Evolutionary conservation across 257 asterid species (phyloP), one percentile per base, ranked within the genome.

Genomic region (Nicotiana otophora): DNA sequence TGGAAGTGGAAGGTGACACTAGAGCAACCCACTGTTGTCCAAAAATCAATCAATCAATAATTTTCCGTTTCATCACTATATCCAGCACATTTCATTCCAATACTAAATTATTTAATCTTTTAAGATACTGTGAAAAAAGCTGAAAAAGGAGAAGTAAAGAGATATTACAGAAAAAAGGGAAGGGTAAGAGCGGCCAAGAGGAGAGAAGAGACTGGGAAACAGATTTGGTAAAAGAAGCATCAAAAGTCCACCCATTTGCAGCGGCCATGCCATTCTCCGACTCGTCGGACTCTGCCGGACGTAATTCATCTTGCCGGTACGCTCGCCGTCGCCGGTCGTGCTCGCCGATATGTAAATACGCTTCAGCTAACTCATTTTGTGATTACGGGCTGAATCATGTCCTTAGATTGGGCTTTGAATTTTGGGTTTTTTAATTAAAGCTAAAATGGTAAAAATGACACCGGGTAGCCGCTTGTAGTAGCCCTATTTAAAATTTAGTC

Each of bases 101-200:
- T 46, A 70, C n/a, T 11, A 39, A 42, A 51, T 10, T 11, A 10
- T 5, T 42, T 42, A 7, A 70, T 39, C 33, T 39, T 60, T n/a
- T 60, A 60, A 60, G 5, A 53, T 11, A 53, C 48, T 53, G 0
- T 26, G 17, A 8, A 30, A 33, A 30, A 77, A 42, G n/a, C 36
- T 31, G 62, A n/a, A 76, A 55, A 58, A 5, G n/a, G 77, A 60
- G 36, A 81, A 66, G 15, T 30, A 61, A 63, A 68, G 10, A 16
- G 10, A 10, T n/a, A 84, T 53, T 88, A 88, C 91, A 12, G 91
- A 88, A 83, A 88, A 88, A 14, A 88, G 53, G 70, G 88, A 84
- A 58, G 87, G 83, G 67, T 80, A 88, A 57, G 89, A 70, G 19
- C 88, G 88, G 65, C 82, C 55, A 39, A 88, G 63, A 6, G 91